phyloP scores from a whole-genome alignment of 1,284 basidiomycete species.

The Meripilus lineatus region DNA sequence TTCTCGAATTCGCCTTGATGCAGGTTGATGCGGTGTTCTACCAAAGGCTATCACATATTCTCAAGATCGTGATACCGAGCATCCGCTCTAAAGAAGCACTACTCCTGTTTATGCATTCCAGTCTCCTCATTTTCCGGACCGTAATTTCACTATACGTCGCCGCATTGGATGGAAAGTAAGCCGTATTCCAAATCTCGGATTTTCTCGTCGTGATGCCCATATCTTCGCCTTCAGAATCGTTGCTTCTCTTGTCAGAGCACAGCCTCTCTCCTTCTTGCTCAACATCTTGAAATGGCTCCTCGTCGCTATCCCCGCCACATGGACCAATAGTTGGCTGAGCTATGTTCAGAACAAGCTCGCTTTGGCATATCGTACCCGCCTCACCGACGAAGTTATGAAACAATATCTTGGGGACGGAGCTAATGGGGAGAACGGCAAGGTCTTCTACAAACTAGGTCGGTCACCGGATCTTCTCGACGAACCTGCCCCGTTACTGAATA shows the following conservation, averaged over 20 bases:
- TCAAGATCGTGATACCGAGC: conserved; percentile 88
- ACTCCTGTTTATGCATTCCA: conserved; percentile 83
- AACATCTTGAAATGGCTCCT: conserved; percentile 90
- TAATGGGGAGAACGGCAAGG: conserved; percentile 51
- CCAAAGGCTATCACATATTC: conserved; percentile 69
- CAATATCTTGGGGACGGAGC: conserved; percentile 81
- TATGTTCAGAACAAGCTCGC: conserved; percentile 94
- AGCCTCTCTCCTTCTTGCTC: conserved; percentile 74
- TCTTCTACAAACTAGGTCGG: conserved; percentile 90
- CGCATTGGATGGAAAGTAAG: conserved; percentile 87
- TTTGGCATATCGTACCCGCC: conserved; percentile 85
- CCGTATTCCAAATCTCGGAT: conserved; percentile 12
- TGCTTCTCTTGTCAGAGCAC: conserved; percentile 88
- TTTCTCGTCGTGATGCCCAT: conserved; percentile 2
- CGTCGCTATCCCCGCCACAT: conserved; percentile 93
- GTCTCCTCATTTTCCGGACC: conserved; percentile 84
- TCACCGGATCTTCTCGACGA: conserved; percentile 6
- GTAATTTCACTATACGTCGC: conserved; percentile 95
- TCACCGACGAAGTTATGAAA: conserved; percentile 81
- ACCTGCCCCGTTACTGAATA: conserved; percentile 3
- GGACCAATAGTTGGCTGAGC: conserved; percentile 94
- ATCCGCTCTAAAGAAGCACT: conserved; percentile 83
- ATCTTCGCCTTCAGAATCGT: conserved; percentile 65
- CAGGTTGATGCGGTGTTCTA: conserved; percentile 92
- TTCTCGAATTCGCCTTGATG: conserved; percentile 9